phyloP scores from a whole-genome alignment of 139 green algal species.

The Picochlorum sp. region DNA sequence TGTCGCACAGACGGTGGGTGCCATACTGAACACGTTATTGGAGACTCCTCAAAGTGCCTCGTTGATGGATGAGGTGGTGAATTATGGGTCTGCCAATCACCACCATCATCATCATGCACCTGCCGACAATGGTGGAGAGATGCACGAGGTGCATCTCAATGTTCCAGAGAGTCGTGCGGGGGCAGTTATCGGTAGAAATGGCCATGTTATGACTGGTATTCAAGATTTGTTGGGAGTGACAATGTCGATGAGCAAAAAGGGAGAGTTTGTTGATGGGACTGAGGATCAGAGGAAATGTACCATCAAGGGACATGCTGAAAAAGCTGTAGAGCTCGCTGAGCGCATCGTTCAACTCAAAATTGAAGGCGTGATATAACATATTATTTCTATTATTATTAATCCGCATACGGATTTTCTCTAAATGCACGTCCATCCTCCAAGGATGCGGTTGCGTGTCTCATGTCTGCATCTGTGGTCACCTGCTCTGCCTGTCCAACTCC shows the following conservation, averaged over 20 bases:
- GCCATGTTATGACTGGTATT: slow-evolving; percentile 61
- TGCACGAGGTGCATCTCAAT: neutral
- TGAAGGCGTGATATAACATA: neutral
- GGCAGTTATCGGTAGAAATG: slow-evolving; percentile 61
- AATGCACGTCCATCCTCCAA: slow-evolving; percentile 9
- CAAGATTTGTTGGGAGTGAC: slow-evolving; percentile 51
- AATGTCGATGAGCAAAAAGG: slow-evolving; percentile 49
- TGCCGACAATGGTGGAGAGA: neutral
- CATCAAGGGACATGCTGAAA: slow-evolving; percentile 33
- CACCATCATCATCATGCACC: slow-evolving; percentile 3
- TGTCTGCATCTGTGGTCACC: neutral
- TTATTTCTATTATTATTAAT: neutral
- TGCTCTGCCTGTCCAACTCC: slow-evolving; percentile 15
- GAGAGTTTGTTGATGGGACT: slow-evolving; percentile 53
- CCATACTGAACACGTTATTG: slow-evolving; percentile 62
- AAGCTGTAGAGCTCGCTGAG: slow-evolving; percentile 45
- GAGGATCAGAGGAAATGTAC: slow-evolving; percentile 41
- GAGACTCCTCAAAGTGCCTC: slow-evolving; percentile 63
- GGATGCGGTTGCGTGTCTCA: slow-evolving; percentile 3
- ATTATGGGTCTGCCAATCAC: slow-evolving; percentile 14
- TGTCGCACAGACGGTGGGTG: slow-evolving; percentile 62
- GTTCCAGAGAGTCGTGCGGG: slow-evolving; percentile 60
- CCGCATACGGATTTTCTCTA: slow-evolving; percentile 14
- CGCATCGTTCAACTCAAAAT: slow-evolving; percentile 34
- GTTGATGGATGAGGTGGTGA: slow-evolving; percentile 25